Base-by-base conservation (phyloP, 1,284 basidiomycete genomes). In the Neonothopanus nambi region DNA sequence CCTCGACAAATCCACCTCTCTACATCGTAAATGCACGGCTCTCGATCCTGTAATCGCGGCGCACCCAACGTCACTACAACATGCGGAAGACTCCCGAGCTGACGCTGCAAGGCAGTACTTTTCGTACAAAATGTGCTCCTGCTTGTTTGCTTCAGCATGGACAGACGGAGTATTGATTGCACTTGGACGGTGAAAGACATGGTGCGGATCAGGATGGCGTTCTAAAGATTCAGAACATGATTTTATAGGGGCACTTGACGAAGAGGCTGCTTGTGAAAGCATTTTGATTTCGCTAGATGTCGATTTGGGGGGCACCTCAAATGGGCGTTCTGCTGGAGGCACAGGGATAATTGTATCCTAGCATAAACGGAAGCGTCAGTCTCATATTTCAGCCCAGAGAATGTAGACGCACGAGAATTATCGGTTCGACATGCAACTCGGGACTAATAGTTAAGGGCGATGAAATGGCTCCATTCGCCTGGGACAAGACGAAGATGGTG, bases 31-130 rank as follows among this genome's bases (percentile, higher is more conserved):
- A 24, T 38, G 33, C 20, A 38, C 36, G n/a, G 36, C 24, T 24
- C 36, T 48, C 35, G 46, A 37, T 21, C 47, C 47, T 15, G 47
- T 20, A 17, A 26, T 37, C 6, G 20, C 36, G 18, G 47, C 35
- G 36, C 47, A 38, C 36, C 43, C 43, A 18, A 45, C 21, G 43
- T 45, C 43, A 30, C 28, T 30, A 30, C 26, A 30, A 26, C 43
- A 28, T 28, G 15, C 3, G n/a, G n/a, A n/a, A 45, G 43, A 24
- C 26, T 30, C 26, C 7, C 8, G 21, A 26, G 18, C 17, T 6
- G 43, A 6, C 15, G 41, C 23, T 15, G 21, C 26, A 26, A 42
- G 26, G 26, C 41, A 42, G 13, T 20, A 26, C 20, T 12, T 26
- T 6, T 18, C 26, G 41, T 42, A 26, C 41, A 26, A 42, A n/a